Percentiles rank a stretch among this genome's conserved stretches.
Conservation (phyloP, 2,329 filamentous ascomycete species). For the Aureobasidium lini region DNA sequence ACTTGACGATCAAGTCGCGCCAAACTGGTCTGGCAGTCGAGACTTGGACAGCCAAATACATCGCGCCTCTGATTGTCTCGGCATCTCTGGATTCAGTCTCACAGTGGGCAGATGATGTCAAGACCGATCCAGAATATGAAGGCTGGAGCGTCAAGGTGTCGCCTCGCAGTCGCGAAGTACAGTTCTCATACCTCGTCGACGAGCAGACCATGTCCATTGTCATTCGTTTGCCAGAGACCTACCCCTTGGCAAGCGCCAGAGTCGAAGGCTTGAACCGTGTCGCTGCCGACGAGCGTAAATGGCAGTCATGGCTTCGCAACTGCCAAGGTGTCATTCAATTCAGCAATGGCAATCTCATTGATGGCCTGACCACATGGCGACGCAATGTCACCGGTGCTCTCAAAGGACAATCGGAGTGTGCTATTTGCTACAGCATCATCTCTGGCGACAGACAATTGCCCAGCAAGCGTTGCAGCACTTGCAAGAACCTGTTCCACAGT, state of each 20-base stretch:
- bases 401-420: conserved; percentile 89
- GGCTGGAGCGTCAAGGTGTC: conserved; percentile 64
- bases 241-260: conserved; percentile 70
- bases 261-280: conserved; percentile 76
- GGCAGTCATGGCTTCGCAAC: conserved; percentile 82
- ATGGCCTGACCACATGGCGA: conserved; percentile 77
- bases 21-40: conserved; percentile 75
- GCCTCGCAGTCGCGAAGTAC: conserved; percentile 64
- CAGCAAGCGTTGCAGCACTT: conserved; percentile 84
- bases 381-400: conserved; percentile 80
- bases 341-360: conserved; percentile 78
- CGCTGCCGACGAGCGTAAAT: conserved; percentile 82
- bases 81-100: conserved; percentile 60
- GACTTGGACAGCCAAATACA: conserved; percentile 73
- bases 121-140: conserved; percentile 38
- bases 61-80: conserved; percentile 63
- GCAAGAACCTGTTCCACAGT: conserved; percentile 88
- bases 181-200: conserved; percentile 79
- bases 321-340: conserved; percentile 92
- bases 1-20: conserved; percentile 67
- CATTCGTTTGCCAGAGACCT: conserved; percentile 72
- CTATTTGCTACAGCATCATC: conserved; percentile 94
- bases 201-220: conserved; percentile 75
- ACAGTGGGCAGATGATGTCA: conserved; percentile 50
- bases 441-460: conserved; percentile 82